phyloP scores from a whole-genome alignment of 202 grass and related monocot species.

The Eragrostis tef region DNA sequence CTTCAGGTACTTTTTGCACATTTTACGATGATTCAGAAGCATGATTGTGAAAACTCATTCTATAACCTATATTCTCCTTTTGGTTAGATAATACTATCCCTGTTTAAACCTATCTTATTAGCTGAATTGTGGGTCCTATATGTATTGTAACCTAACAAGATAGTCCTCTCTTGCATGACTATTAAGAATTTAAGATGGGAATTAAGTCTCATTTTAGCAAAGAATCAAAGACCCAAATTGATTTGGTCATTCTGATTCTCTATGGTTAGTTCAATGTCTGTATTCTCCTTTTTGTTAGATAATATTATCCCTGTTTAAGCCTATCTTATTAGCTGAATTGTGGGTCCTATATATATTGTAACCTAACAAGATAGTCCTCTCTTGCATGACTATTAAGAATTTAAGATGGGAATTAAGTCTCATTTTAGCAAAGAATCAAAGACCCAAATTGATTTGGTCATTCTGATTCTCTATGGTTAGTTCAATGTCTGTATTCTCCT shows the following conservation, averaged over 20 bases:
- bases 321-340: background rate
- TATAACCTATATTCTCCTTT: slow-evolving; percentile 10
- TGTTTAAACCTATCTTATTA: background rate
- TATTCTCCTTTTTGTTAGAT: slow-evolving; percentile 17
- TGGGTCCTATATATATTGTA: background rate
- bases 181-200: too few relatives aligned
- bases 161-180: background rate
- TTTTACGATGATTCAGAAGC: slow-evolving; percentile 4
- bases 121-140: background rate
- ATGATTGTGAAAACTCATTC: background rate
- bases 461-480: background rate
- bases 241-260: background rate
- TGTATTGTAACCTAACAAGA: background rate
- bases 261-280: background rate
- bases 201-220: background rate
- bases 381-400: background rate
- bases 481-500: background rate
- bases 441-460: background rate
- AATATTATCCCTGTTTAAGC: background rate
- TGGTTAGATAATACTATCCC: background rate
- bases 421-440: background rate
- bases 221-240: background rate
- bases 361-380: background rate
- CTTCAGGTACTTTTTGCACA: slow-evolving; percentile 79
- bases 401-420: background rate